Conservation (phyloP, 306 rosid species). For the Cucumis hystrix region DNA sequence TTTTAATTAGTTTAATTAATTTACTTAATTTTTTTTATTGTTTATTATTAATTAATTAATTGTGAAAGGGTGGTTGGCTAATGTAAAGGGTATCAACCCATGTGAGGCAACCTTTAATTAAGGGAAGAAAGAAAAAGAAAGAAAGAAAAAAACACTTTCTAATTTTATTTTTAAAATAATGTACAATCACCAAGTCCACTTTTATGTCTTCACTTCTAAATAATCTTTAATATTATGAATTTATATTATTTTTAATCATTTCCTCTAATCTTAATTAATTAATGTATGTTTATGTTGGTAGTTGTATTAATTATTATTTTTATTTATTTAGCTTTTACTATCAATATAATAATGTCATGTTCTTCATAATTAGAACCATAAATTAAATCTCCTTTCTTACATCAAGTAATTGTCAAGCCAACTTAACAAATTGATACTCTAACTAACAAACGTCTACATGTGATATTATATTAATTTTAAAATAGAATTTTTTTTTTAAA, state of each 20-base stretch:
- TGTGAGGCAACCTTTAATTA: constrained; percentile 14
- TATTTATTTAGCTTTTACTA: background rate
- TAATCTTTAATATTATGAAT: background rate
- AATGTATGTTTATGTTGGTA: background rate
- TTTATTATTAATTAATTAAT: background rate
- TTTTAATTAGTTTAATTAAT: too few species aligned
- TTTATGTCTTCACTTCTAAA: background rate
- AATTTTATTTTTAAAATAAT: background rate
- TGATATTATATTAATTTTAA: background rate
- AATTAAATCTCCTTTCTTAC: background rate
- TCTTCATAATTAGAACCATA: background rate
- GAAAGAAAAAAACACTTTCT: background rate
- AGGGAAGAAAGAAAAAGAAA: background rate
- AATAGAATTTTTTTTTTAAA: too few species aligned
- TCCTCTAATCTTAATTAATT: background rate
- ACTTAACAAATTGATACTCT: background rate
- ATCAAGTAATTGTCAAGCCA: background rate
- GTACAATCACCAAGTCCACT: background rate
- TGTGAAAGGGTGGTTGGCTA: constrained; percentile 10
- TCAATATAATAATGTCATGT: background rate
- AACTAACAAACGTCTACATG: background rate
- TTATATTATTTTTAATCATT: background rate
- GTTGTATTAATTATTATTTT: background rate
- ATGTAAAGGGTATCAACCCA: constrained; percentile 33
- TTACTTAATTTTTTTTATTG: background rate